Percentiles rank a stretch among this genome's conserved stretches.
phyloP scores from a whole-genome alignment of 176 grass and related monocot species.

The Chloris gayana region DNA sequence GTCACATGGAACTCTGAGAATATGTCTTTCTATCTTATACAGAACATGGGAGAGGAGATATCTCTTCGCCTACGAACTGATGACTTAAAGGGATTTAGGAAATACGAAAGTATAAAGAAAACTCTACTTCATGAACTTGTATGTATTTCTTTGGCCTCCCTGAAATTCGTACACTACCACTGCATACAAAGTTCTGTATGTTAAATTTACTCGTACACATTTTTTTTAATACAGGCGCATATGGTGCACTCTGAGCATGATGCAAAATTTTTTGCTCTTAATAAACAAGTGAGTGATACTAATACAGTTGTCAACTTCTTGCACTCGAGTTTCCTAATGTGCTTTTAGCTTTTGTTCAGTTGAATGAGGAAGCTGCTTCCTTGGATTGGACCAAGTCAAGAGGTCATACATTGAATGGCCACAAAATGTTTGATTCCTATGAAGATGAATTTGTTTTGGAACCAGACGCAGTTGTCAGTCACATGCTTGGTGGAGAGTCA shows the following conservation, averaged over 20 bases:
- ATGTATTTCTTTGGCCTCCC: constrained; percentile 24
- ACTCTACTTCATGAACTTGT: constrained; percentile 98
- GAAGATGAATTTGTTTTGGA: constrained; percentile 65
- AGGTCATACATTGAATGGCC: constrained; percentile 73
- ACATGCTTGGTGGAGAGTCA: constrained; percentile 67
- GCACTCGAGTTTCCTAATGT: constrained; percentile 13
- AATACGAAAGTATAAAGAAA: constrained; percentile 93
- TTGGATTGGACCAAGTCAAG: constrained; percentile 93
- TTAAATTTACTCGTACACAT: constrained; percentile 21
- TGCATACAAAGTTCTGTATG: not conserved
- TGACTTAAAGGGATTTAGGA: constrained; percentile 95
- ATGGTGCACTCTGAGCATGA: constrained; percentile 98
- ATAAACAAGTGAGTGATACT: constrained; percentile 70
- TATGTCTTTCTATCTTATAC: constrained; percentile 32
- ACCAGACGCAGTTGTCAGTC: constrained; percentile 38
- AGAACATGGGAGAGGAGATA: constrained; percentile 97
- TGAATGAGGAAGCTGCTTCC: constrained; percentile 84
- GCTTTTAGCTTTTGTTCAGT: constrained; percentile 50
- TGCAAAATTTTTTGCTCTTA: constrained; percentile 89
- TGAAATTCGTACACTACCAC: not conserved
- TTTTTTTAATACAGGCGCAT: constrained; percentile 68
- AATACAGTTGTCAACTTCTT: not conserved
- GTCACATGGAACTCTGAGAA: constrained; percentile 14
- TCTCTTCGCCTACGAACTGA: constrained; percentile 91
- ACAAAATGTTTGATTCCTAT: constrained; percentile 60